Evolutionary conservation across 495 filamentous ascomycete species (phyloP).

Genomic region (Talaromyces ruber): DNA sequence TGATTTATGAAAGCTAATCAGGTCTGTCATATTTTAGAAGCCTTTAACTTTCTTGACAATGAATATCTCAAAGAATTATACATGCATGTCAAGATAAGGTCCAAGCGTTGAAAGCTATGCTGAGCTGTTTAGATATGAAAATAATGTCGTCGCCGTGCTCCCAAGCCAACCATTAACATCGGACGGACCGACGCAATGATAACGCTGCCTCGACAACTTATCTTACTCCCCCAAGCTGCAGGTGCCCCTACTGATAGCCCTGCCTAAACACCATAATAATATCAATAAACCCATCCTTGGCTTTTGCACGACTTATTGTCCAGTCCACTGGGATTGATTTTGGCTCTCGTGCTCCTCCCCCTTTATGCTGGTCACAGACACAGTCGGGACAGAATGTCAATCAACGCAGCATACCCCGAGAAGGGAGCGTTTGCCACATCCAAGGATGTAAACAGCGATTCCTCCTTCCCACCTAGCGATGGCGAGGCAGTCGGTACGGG

Average conservation of each 20-base stretch:
- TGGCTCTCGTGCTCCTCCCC: background rate
- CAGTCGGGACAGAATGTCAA: background rate
- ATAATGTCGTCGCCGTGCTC: background rate
- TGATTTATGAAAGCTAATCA: background rate
- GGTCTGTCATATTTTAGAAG: background rate
- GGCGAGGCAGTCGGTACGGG: background rate
- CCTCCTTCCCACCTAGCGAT: background rate
- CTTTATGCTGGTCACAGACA: background rate
- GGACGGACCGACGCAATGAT: background rate
- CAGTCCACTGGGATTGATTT: background rate
- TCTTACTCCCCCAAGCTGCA: background rate
- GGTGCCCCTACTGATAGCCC: background rate
- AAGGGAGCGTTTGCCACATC: background rate
- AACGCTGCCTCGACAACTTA: background rate
- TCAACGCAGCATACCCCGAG: background rate
- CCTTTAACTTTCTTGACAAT: background rate
- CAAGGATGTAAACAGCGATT: background rate
- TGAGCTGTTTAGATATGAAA: background rate
- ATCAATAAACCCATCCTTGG: background rate
- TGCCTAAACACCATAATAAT: background rate
- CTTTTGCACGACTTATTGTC: background rate
- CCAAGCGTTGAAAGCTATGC: background rate
- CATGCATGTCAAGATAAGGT: background rate
- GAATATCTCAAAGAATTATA: background rate
- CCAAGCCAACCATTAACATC: background rate